These are phyloP conservation scores for Diaporthe ampelina DNA, from an alignment of 2,329 filamentous ascomycete species.

Conservation along the genomic window DNA sequence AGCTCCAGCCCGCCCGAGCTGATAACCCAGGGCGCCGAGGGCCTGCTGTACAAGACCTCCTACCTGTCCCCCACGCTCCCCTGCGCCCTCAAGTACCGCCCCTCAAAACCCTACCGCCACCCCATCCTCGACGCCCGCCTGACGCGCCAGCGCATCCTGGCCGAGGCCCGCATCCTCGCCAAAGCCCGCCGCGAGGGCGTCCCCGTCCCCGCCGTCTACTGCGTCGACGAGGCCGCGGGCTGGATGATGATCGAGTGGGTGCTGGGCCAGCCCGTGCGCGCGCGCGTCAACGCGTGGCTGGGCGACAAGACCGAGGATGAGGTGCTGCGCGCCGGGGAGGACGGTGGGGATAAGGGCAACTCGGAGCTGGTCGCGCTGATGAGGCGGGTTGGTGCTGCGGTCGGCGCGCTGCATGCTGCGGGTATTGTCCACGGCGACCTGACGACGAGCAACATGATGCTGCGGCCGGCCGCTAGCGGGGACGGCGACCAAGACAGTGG, in stretches of 20 bases:
- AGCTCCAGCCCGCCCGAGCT: slow-evolving; percentile 73
- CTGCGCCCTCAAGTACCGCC: slow-evolving; percentile 91
- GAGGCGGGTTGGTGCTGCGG: slow-evolving; percentile 76
- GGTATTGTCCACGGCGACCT: slow-evolving; percentile 95
- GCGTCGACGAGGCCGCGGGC: slow-evolving; percentile 72
- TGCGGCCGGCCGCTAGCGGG: too few species aligned
- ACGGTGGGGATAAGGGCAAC: slow-evolving; percentile 55
- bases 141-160: slow-evolving; percentile 87
- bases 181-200: slow-evolving; percentile 85
- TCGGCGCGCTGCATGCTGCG: slow-evolving; percentile 83
- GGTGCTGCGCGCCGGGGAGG: slow-evolving; percentile 34
- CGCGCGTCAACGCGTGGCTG: slow-evolving; percentile 78
- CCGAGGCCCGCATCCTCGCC: slow-evolving; percentile 88
- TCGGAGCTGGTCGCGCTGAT: slow-evolving; percentile 73
- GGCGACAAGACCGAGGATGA: slow-evolving; percentile 52
- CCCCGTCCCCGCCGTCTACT: slow-evolving; percentile 85
- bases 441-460: slow-evolving; percentile 97
- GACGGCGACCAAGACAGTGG: too few species aligned
- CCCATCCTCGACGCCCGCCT: slow-evolving; percentile 88
- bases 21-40: slow-evolving; percentile 95
- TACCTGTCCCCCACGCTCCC: slow-evolving; percentile 78
- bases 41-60: slow-evolving; percentile 88
- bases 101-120: slow-evolving; percentile 92
- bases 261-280: slow-evolving; percentile 77
- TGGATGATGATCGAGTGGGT: slow-evolving; percentile 92